Percentiles rank a stretch among this genome's conserved stretches.
These are phyloP conservation scores for Phylloporus sp. DNA, from an alignment of 768 basidiomycete genomes.

Conservation along the genomic window DNA sequence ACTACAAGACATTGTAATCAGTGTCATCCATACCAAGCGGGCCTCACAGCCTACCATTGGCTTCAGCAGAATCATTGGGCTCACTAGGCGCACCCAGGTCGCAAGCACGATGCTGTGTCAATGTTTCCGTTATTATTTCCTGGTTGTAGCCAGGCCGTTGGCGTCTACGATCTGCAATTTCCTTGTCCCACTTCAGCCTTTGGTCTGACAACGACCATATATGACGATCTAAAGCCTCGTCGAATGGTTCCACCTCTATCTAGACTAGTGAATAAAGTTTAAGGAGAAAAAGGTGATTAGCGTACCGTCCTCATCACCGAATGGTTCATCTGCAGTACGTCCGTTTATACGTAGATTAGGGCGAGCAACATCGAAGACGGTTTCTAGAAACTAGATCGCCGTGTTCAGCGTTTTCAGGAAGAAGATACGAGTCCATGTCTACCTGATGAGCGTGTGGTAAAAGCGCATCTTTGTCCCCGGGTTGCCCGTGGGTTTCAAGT, in stretches of 20 bases:
- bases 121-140: slow-evolving; percentile 35
- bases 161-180: slow-evolving; percentile 65
- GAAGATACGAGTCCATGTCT: slow-evolving; percentile 2
- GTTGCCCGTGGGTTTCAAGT: slow-evolving; percentile 37
- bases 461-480: slow-evolving; percentile 44
- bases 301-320: slow-evolving; percentile 52
- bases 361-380: slow-evolving; percentile 56
- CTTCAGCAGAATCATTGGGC: neutral
- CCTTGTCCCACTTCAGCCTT: slow-evolving; percentile 68
- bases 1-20: slow-evolving; percentile 14
- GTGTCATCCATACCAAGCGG: neutral
- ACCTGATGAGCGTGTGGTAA: slow-evolving; percentile 53
- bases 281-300: neutral
- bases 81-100: slow-evolving; percentile 25
- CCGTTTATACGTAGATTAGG: slow-evolving; percentile 81
- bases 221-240: slow-evolving; percentile 78
- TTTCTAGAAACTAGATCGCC: slow-evolving; percentile 52
- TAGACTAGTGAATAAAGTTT: slow-evolving; percentile 21
- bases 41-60: slow-evolving; percentile 10
- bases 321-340: slow-evolving; percentile 65
- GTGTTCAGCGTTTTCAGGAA: slow-evolving; percentile 1
- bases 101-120: slow-evolving; percentile 32
- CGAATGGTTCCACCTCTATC: slow-evolving; percentile 79
- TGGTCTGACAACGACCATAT: slow-evolving; percentile 80
- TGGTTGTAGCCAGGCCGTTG: slow-evolving; percentile 55